Base-by-base conservation (phyloP, 2,329 filamentous ascomycete genomes). In the Aureobasidium mangrovei region DNA sequence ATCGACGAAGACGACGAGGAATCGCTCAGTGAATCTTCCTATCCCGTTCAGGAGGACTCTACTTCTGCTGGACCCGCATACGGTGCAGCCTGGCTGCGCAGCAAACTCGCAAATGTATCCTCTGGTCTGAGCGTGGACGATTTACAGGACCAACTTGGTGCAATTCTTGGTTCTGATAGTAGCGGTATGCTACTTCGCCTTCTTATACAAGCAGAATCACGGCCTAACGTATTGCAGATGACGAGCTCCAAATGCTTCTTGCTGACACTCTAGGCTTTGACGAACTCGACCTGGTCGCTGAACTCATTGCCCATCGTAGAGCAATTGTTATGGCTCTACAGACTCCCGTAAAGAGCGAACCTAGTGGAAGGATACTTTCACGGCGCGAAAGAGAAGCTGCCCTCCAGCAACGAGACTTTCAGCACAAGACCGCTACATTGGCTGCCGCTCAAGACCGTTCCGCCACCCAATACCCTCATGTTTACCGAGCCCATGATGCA, bases 251-350 rank as follows among this genome's bases (percentile, higher is more conserved):
- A 68, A 91, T 90, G 65, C 83, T 85, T 39, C 77, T 98, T 35
- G 89, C 88, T 0, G 93, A 98, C 62, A 81, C 96, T 41, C 77
- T 98, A 57, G 93, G 94, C 0, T 97, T 91, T 63, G 90, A 93
- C 62, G 89, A 97, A 64, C 76, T 98, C 18, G 91, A 98, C 60
- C 84, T 98, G 63, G 85, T 97, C 52, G 91, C 91, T 58, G 88
- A 96, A 59, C 74, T 97, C n/a, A 85, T 97, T 51, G 79, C 83
- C 2, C 83, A 91, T 66, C 82, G 90, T 51, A 74, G 79, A 49
- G 80, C 87, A 43, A 81, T 97, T 42, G 68, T 84, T 8, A 70
- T 77, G 3, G 69, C 72, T 4, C 66, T 72, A 8, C 63, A 61
- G 57, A 65, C 65, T 46, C 67, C 54, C 3, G 26, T 9, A 8